A percentile compares a stretch with the other conserved stretches of the same genome.
phyloP scores from a whole-genome alignment of 495 filamentous ascomycete genomes.

The Penicillium paxilli region DNA sequence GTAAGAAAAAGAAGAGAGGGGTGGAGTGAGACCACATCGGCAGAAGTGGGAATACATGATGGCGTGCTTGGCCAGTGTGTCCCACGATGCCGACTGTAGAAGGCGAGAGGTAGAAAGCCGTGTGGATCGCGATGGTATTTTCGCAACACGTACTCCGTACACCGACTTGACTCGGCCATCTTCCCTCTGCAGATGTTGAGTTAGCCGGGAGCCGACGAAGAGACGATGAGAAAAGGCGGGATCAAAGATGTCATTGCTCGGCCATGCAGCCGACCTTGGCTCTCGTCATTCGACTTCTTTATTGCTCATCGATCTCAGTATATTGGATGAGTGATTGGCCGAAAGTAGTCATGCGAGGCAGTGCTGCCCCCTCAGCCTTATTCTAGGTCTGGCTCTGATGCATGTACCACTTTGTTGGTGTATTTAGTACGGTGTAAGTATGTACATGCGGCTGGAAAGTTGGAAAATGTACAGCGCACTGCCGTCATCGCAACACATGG shows the following conservation, averaged over 20 bases:
- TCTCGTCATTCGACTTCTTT: conserved; percentile 9
- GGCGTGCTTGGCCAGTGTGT: not conserved
- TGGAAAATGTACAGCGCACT: not conserved
- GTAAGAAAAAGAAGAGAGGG: not conserved
- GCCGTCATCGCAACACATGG: conserved; percentile 1
- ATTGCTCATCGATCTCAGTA: conserved; percentile 1
- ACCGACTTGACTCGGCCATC: not conserved
- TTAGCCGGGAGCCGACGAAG: conserved; percentile 1
- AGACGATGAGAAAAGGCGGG: not conserved
- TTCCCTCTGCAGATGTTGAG: not conserved
- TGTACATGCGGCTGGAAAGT: not conserved
- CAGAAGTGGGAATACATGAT: not conserved
- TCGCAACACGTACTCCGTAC: not conserved
- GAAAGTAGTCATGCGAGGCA: not conserved
- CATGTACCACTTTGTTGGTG: too few relatives aligned
- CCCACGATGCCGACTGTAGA: not conserved
- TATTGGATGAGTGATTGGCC: not conserved
- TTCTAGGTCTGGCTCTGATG: too few relatives aligned
- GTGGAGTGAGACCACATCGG: not conserved
- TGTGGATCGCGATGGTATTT: not conserved
- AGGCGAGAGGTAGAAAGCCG: not conserved
- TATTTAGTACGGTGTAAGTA: not conserved
- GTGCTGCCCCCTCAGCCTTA: conserved; percentile 1
- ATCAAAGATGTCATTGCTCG: not conserved
- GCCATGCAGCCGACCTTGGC: conserved; percentile 10